Percentiles rank a stretch among this genome's conserved stretches.
Evolutionary conservation across 140 eudicot species (phyloP).

Genomic region (Erigeron philadelphicus): DNA sequence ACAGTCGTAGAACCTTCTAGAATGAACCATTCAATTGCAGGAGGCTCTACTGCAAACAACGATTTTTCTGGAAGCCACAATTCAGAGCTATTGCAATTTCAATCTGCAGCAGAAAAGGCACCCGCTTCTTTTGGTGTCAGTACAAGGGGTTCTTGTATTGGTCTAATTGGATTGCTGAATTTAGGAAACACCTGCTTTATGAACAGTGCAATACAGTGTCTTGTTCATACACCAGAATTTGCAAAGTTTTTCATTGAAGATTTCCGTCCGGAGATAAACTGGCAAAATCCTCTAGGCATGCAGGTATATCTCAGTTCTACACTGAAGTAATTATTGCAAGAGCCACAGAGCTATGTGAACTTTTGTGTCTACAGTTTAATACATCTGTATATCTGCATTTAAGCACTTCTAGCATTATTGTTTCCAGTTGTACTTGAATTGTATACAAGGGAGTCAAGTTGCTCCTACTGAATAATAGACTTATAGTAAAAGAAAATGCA

Average conservation of each 20-base stretch:
- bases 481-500: too few species aligned
- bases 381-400: too few species aligned
- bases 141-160: constrained; percentile 73
- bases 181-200: constrained; percentile 93
- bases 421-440: too few species aligned
- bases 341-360: not conserved
- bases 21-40: constrained; percentile 42
- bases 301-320: constrained; percentile 50
- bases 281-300: constrained; percentile 92
- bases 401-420: too few species aligned
- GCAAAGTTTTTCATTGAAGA: constrained; percentile 72
- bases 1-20: constrained; percentile 45
- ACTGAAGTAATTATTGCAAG: not conserved
- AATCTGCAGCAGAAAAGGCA: constrained; percentile 42
- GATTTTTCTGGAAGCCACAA: constrained; percentile 50
- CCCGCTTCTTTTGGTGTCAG: constrained; percentile 50
- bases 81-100: constrained; percentile 42
- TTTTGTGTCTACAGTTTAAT: too few species aligned
- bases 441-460: too few species aligned
- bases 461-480: too few species aligned
- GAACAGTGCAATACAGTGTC: constrained; percentile 96
- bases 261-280: constrained; percentile 73
- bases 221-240: constrained; percentile 93
- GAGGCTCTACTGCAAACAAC: constrained; percentile 54
- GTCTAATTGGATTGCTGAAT: constrained; percentile 77